Base-by-base conservation (phyloP, 345 rosid genomes). In the Tarenaya hassleriana region DNA sequence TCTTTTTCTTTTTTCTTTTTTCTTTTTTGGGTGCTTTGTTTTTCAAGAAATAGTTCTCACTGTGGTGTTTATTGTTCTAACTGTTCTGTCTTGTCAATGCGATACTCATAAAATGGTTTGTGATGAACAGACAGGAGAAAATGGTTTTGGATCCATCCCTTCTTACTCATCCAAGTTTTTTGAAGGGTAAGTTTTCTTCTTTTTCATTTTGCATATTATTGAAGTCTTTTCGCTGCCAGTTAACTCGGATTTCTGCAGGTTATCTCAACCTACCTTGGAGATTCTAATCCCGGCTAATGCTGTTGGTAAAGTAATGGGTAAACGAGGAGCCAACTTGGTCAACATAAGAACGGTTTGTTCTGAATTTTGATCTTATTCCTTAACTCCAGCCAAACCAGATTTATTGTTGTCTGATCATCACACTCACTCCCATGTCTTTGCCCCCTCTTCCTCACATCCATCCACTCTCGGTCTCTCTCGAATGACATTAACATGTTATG, bases 281-380 rank as follows among this genome's bases (percentile, higher is more conserved):
- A 75, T 88, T 61, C 57, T 84, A 72, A 71, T 92, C 62, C 98
- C 98, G 54, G 76, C 84, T 34, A 75, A 71, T 77, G 90, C 98
- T 17, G 82, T 88, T 9, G 77, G 91, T 62, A 92, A 83, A 78
- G 98, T 92, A 43, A 59, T 92, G 63, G 98, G 98, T 42, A 92
- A 75, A 81, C 90, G 82, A 54, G 98, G 98, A 52, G 73, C 84
- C 43, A 92, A 92, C 70, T 67, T 92, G 66, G 75, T 81, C 58
- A 92, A 88, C 69, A 83, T 92, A 45, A 78, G 88, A 58, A 81
- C 83, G 94, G 98, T 92, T 59, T 59, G 52, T 69, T 61, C 58
- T 31, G 52, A 57, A 24, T 55, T 57, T 53, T 33, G 1, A 9
- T 20, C n/a, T 15, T 57, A 10, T 53, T 19, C 27, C 52, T 60